A percentile compares a stretch with the other conserved stretches of the same genome.
phyloP scores from a whole-genome alignment of 768 basidiomycete genomes.

The Chalciporus piperatus region DNA sequence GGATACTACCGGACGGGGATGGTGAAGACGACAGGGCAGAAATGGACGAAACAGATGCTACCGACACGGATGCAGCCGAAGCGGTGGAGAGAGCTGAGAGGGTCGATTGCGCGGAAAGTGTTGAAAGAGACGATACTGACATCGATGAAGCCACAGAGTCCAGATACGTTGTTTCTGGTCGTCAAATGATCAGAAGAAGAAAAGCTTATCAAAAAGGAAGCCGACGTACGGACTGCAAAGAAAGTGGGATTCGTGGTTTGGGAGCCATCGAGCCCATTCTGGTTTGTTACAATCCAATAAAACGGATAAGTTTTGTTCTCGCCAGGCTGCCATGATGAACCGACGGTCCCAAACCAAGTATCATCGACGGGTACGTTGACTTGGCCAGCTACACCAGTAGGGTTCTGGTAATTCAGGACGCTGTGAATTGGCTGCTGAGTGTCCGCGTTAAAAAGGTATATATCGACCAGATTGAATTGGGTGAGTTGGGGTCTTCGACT shows the following conservation, averaged over 20 bases:
- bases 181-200: constrained; percentile 9
- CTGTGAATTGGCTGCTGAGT: constrained; percentile 49
- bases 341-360: constrained; percentile 64
- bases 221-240: constrained; percentile 72
- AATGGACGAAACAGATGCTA: constrained; percentile 33
- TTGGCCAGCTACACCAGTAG: constrained; percentile 54
- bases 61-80: constrained; percentile 39
- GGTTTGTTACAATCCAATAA: constrained; percentile 75
- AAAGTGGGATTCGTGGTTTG: constrained; percentile 71
- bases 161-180: constrained; percentile 69
- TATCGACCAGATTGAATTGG: constrained; percentile 62
- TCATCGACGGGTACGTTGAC: constrained; percentile 63
- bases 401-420: constrained; percentile 45
- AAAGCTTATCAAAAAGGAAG: background rate
- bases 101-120: constrained; percentile 34
- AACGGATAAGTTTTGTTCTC: constrained; percentile 62
- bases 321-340: constrained; percentile 44
- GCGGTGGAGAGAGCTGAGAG: constrained; percentile 29
- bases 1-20: constrained; percentile 41
- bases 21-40: constrained; percentile 16
- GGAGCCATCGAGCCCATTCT: constrained; percentile 53
- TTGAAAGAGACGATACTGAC: constrained; percentile 34
- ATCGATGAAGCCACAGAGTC: constrained; percentile 63
- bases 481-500: constrained; percentile 63
- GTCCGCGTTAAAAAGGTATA: constrained; percentile 78